phyloP scores from a whole-genome alignment of 345 rosid genomes.

The Eucalyptus pauciflora region DNA sequence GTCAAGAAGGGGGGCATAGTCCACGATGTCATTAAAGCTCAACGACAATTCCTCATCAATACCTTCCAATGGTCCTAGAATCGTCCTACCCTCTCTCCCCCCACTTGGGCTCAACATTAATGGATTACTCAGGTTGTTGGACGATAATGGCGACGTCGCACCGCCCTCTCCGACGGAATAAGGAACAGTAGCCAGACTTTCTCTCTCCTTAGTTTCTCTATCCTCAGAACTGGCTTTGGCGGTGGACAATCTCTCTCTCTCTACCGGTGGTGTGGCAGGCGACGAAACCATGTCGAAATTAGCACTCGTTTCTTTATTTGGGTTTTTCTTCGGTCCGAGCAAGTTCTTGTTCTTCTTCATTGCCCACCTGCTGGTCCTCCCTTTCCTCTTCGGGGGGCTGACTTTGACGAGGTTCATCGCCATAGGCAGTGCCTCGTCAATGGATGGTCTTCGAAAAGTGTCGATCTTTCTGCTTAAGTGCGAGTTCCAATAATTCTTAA shows the following conservation, averaged over 20 bases:
- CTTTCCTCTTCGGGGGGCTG: background rate
- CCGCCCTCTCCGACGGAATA: background rate
- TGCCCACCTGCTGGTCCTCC: slow-evolving; percentile 5
- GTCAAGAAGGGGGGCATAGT: background rate
- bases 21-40: background rate
- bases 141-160: background rate
- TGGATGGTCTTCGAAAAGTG: slow-evolving; percentile 9
- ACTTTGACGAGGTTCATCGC: background rate
- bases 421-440: background rate
- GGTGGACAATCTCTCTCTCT: background rate
- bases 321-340: background rate
- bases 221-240: background rate
- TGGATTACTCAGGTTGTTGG: background rate
- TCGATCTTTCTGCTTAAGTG: slow-evolving; percentile 38
- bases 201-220: background rate
- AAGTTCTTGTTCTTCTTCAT: slow-evolving; percentile 4
- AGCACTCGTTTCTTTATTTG: background rate
- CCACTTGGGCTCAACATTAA: background rate
- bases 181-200: background rate
- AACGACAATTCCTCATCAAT: background rate
- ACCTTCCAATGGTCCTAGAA: background rate
- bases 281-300: background rate
- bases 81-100: background rate
- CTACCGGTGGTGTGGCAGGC: background rate
- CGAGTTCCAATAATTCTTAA: slow-evolving; percentile 65